Conservation (phyloP, 306 rosid species). For the Astragalus glycyphyllos region DNA sequence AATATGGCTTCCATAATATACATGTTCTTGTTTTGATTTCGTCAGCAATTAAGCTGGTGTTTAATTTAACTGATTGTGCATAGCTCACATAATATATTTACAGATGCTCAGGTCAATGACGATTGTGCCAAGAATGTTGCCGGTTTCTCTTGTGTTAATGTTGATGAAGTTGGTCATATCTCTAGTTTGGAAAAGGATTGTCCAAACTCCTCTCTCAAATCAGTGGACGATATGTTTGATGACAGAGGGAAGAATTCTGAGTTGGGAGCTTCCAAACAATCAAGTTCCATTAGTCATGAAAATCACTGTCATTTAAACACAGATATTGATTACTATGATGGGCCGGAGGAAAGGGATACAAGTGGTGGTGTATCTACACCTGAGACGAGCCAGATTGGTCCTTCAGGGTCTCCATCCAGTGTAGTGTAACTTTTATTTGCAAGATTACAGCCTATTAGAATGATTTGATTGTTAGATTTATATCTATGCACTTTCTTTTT, state of each 20-base stretch:
- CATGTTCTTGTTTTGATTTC: slow-evolving; percentile 18
- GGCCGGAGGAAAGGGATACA: slow-evolving; percentile 48
- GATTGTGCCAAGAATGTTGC: slow-evolving; percentile 46
- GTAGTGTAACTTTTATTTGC: slow-evolving; percentile 54
- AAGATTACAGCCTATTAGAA: slow-evolving; percentile 21
- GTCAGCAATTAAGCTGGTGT: slow-evolving; percentile 23
- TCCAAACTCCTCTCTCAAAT: slow-evolving; percentile 37
- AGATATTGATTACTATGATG: slow-evolving; percentile 42
- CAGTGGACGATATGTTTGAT: slow-evolving; percentile 47
- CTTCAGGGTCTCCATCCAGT: slow-evolving; percentile 56
- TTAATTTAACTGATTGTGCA: slow-evolving; percentile 25
- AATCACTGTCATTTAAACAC: slow-evolving; percentile 35
- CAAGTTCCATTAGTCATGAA: slow-evolving; percentile 45
- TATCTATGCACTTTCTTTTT: slow-evolving; percentile 25
- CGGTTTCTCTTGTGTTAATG: slow-evolving; percentile 49
- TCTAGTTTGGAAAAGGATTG: slow-evolving; percentile 47
- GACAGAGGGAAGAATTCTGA: slow-evolving; percentile 42
- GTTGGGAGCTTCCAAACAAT: slow-evolving; percentile 42
- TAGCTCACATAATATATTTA: slow-evolving; percentile 34
- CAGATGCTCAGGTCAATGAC: slow-evolving; percentile 51
- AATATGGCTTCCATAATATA: slow-evolving; percentile 13
- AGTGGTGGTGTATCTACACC: slow-evolving; percentile 43
- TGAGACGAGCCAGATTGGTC: slow-evolving; percentile 51
- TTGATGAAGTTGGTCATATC: slow-evolving; percentile 48
- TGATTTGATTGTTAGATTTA: slow-evolving; percentile 22